Evolutionary conservation across 2,329 filamentous ascomycete species (phyloP), one percentile per base, ranked within the genome.

Genomic region (Aureobasidium leucospermi): DNA sequence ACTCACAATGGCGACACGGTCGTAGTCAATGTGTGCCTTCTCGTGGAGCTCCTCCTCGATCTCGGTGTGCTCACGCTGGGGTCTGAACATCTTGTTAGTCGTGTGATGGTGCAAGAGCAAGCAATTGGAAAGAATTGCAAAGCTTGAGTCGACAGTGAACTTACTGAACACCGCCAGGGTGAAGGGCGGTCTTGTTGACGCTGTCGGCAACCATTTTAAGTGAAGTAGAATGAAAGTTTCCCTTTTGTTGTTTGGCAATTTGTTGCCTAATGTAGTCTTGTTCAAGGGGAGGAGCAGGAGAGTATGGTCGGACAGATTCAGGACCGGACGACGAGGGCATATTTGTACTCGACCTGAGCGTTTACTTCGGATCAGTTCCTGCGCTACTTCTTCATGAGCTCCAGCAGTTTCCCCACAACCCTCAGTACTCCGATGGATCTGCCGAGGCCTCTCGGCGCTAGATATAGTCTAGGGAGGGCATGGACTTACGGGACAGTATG

Each of bases 11-110:
- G 94, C 90, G 71, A 99, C 94, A 73, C 91, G 89, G 78, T 97
- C 89, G 75, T 97, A 99, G 83, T 99, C 94, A 73, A 99, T 99
- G 83, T 99, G 93, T 67, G 94, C 94, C 73, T 88, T 91, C 78
- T 96, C 90, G 77, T 97, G 92, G 63, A 99, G 88, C 76, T 96
- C 90, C 79, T 97, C 91, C 79, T 99, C 91, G 65, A 99, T 86
- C 76, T 97, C 94, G 47, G 94, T 97, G 84, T 96, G 93, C 74
- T 95, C 88, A 70, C 82, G 82, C 71, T 86, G 81, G 65, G 92
- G 90, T 77, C 90, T 95, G 71, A 42, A 60, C 39, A 57, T 46
- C 28, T 49, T 58, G 41, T 53, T 45, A 60, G 61, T 23, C 6
- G 36, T 29, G 48, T 13, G 28, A 6, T 49, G 39, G 48, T 59